Evolutionary conservation across 78 protist species (phyloP).

Genomic region (Dictyostelium discoideum): DNA sequence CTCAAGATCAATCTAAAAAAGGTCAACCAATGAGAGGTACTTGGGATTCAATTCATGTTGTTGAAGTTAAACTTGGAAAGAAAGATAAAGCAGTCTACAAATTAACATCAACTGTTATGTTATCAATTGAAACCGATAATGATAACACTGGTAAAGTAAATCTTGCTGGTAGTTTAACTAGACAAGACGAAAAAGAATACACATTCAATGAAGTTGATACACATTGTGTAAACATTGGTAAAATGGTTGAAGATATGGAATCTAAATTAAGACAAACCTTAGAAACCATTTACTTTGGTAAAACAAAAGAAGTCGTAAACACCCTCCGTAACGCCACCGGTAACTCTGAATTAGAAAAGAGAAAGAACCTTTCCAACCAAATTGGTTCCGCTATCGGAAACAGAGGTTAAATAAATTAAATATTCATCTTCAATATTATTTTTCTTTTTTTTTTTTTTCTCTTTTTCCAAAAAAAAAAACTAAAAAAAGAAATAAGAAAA

Average conservation of each 20-base stretch:
- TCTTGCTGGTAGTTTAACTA: constrained; percentile 93
- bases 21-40: constrained; percentile 91
- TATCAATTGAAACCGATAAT: constrained; percentile 87
- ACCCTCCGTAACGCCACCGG: constrained; percentile 59
- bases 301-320: constrained; percentile 94
- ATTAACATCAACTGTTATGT: constrained; percentile 97
- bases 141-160: constrained; percentile 81
- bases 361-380: constrained; percentile 83
- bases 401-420: constrained; percentile 9
- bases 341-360: constrained; percentile 71
- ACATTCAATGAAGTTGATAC: constrained; percentile 72
- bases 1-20: constrained; percentile 86
- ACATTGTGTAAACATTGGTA: constrained; percentile 96
- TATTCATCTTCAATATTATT: background rate
- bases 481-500: background rate
- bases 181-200: constrained; percentile 83
- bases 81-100: constrained; percentile 88
- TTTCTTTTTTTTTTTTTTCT: no score
- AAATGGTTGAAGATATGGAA: constrained; percentile 97
- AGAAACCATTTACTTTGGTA: constrained; percentile 96
- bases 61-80: constrained; percentile 86
- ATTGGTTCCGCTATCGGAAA: constrained; percentile 68
- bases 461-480: background rate
- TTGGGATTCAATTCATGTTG: constrained; percentile 98
- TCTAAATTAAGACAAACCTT: constrained; percentile 90